phyloP scores from a whole-genome alignment of 176 grass and related monocot species.

The Carex scoparia region DNA sequence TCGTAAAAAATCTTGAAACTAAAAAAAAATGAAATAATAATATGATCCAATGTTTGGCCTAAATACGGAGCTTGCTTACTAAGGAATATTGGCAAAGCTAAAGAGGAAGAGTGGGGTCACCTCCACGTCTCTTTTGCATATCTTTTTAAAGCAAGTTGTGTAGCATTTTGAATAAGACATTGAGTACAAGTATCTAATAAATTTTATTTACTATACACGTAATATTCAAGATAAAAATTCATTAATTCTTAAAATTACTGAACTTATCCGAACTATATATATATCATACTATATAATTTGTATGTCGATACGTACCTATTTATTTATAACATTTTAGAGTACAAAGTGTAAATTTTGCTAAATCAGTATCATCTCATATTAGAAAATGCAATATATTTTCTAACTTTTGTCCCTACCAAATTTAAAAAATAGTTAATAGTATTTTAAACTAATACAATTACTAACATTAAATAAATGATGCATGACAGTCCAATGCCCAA shows the following conservation, averaged over 20 bases:
- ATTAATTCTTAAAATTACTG: not conserved
- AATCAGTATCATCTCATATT: not conserved
- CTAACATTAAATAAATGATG: not conserved
- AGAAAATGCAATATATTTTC: not conserved
- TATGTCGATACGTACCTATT: not conserved
- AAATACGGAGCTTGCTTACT: not conserved
- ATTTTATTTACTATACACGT: not conserved
- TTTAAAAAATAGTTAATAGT: not conserved
- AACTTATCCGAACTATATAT: not conserved
- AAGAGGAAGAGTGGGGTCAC: conserved; percentile 14
- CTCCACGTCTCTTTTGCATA: conserved; percentile 2
- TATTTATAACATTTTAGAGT: not conserved
- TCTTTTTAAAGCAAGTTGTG: not conserved
- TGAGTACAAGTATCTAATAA: not conserved
- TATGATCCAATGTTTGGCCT: not conserved
- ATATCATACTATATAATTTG: not conserved
- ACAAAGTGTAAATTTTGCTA: not conserved
- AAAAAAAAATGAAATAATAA: not conserved
- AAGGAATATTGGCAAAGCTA: not conserved
- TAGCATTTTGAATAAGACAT: not conserved
- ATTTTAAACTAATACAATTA: not conserved
- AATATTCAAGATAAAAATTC: not conserved
- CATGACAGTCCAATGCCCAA: no score
- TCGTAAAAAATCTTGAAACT: not conserved
- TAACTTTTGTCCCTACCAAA: not conserved